Percentiles rank a stretch among this genome's conserved stretches.
Conservation (phyloP, 2,329 filamentous ascomycete genomes). For the Stylonectria norvegica region DNA sequence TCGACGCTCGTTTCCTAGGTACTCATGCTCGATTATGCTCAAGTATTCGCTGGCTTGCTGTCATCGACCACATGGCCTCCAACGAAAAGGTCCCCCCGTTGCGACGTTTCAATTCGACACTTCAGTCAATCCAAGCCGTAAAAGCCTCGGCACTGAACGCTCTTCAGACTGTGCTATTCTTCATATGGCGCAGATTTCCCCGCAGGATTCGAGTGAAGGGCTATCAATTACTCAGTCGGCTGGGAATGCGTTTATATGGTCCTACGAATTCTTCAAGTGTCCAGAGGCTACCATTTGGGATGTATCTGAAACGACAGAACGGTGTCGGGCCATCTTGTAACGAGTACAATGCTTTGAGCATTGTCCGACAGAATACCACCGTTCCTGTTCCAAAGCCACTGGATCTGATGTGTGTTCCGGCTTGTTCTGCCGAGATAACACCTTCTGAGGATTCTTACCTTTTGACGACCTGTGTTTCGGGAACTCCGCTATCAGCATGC, state of each 20-base stretch:
- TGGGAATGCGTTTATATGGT: conserved; percentile 7
- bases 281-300: conserved; percentile 29
- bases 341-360: conserved; percentile 26
- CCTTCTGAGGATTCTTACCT: conserved; percentile 4
- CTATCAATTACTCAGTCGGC: conserved; percentile 2
- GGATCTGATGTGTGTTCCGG: conserved; percentile 27
- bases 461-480: conserved; percentile 4
- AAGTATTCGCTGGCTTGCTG: conserved; percentile 26
- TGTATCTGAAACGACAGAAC: conserved; percentile 28
- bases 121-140: neutral
- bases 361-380: conserved; percentile 24
- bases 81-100: neutral
- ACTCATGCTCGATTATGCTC: conserved; percentile 26
- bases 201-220: neutral
- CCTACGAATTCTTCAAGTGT: conserved; percentile 1
- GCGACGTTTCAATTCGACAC: too few species aligned
- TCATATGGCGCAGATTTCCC: conserved; percentile 6
- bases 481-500: conserved; percentile 6
- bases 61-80: conserved; percentile 14
- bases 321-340: conserved; percentile 15
- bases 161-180: neutral
- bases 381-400: conserved; percentile 26
- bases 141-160: neutral
- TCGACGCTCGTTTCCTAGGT: conserved; percentile 30
- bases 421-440: too few species aligned